These are phyloP conservation scores for Zygosaccharomyces kombuchaensis DNA, from an alignment of 805 yeast genomes.

Conservation along the genomic window DNA sequence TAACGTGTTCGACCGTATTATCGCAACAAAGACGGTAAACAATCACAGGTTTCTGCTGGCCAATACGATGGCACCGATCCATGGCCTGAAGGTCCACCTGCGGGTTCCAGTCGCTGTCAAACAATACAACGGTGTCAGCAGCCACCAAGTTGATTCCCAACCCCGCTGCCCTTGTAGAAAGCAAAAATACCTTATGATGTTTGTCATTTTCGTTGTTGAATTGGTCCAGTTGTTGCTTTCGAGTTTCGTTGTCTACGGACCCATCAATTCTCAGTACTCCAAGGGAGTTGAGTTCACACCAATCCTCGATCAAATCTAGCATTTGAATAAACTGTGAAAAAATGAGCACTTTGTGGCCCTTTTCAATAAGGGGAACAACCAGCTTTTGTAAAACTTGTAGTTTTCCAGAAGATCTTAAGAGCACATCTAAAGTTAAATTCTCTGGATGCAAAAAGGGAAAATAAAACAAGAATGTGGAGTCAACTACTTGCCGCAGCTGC, in stretches of 20 bases:
- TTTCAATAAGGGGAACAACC: conserved; percentile 43
- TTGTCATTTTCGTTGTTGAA: conserved; percentile 38
- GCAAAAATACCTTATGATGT: conserved; percentile 51
- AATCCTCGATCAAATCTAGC: conserved; percentile 78
- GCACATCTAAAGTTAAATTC: conserved; percentile 37
- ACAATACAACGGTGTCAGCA: conserved; percentile 86
- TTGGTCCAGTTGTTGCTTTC: conserved; percentile 57
- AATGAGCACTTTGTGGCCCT: conserved; percentile 66
- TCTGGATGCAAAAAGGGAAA: conserved; percentile 60
- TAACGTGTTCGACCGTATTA: conserved; percentile 78
- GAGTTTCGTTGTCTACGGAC: conserved; percentile 54
- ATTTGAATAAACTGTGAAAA: conserved; percentile 83
- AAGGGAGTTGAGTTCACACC: conserved; percentile 50
- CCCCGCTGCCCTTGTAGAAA: conserved; percentile 94
- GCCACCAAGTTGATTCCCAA: conserved; percentile 80
- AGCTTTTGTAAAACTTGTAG: conserved; percentile 65
- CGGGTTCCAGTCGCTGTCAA: conserved; percentile 97
- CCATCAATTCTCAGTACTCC: conserved; percentile 72
- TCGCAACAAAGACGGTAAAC: conserved; percentile 72
- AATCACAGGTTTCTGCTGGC: conserved; percentile 79
- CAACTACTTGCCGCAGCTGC: conserved; percentile 81
- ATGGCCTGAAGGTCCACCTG: conserved; percentile 95
- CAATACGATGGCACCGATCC: conserved; percentile 92
- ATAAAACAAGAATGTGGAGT: conserved; percentile 79
- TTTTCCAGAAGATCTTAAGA: conserved; percentile 65